Evolutionary conservation across 768 basidiomycete species (phyloP), one percentile per base, ranked within the genome.

Genomic region (Tricholoma bakamatsutake): DNA sequence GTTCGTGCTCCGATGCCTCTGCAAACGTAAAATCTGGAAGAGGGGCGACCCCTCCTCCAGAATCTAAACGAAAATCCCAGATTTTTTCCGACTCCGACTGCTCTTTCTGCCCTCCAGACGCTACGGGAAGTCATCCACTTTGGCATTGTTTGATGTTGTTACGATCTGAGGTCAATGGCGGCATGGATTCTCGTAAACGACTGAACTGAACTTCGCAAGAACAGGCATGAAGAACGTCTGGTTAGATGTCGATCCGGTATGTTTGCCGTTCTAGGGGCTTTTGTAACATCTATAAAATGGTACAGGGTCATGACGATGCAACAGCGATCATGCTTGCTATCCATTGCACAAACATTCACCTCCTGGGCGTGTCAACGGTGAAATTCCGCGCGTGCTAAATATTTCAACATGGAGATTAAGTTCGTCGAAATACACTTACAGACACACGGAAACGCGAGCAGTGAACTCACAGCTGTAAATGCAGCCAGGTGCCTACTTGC

Each of bases 231-330:
- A 67, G 61, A 60, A 70, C 54, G 64, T 87, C 21, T 88, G 85
- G 85, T 64, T 87, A 40, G 87, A 88, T 63, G 78, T 75, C 15
- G 86, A 88, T 63, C 84, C 86, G 11, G 85, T 85, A 65, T 33
- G 80, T 61, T 39, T 17, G 21, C 10, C n/a, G 35, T 45, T 28
- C 15, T 10, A 9, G 3, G 46, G 28, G n/a, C n/a, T 1, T n/a
- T 3, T 30, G 43, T 43, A 39, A 50, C 39, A 39, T 27, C 28
- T 18, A 42, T 21, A 10, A 35, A 49, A 31, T 42, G 9, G 43
- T 45, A 46, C 50, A 91, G 89, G 92, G 93, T 12, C 93, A 95
- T 63, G 93, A 96, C 63, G 93, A 95, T 72, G 93, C 89, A 4
- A 84, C 83, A 10, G 91, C 90, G 3, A 84, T 95, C 50, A 73